phyloP scores from a whole-genome alignment of 2,329 filamentous ascomycete species.

The Cryphonectria nitschkei region DNA sequence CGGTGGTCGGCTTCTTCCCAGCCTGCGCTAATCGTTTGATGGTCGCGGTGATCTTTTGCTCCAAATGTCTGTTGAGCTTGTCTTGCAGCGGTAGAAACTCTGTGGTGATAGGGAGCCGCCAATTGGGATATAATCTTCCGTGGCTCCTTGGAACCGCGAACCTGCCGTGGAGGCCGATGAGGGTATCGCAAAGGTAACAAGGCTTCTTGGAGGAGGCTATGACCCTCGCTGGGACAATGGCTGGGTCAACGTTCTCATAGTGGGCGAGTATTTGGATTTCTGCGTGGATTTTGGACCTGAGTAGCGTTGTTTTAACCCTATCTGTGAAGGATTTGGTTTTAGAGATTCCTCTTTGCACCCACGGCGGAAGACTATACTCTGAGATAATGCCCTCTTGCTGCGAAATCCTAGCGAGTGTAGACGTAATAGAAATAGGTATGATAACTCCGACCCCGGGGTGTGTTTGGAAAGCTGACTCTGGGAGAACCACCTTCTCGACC shows the following conservation, averaged over 20 bases:
- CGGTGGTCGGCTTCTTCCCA: not conserved
- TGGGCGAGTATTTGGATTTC: slow-evolving; percentile 54
- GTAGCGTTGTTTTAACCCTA: slow-evolving; percentile 29
- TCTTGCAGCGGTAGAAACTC: not conserved
- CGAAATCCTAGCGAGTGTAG: slow-evolving; percentile 14
- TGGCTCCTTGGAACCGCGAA: slow-evolving; percentile 48
- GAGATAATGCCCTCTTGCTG: slow-evolving; percentile 5
- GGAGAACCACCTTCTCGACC: slow-evolving; percentile 38
- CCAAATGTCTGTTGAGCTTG: slow-evolving; percentile 11
- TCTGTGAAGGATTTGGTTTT: not conserved
- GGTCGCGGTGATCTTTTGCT: slow-evolving; percentile 2
- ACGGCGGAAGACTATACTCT: slow-evolving; percentile 26
- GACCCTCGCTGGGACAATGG: slow-evolving; percentile 41
- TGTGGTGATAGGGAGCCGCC: slow-evolving; percentile 43
- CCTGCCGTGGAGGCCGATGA: slow-evolving; percentile 47
- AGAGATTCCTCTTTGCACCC: not conserved
- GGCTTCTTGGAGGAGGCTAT: slow-evolving; percentile 54
- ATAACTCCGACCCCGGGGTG: not conserved
- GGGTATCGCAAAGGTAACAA: slow-evolving; percentile 54
- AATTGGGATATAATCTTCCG: slow-evolving; percentile 49
- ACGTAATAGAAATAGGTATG: not conserved
- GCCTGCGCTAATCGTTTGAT: not conserved
- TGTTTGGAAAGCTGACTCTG: slow-evolving; percentile 34
- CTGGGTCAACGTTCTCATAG: slow-evolving; percentile 40
- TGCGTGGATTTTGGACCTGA: slow-evolving; percentile 48